Conservation (phyloP, 1,284 basidiomycete genomes). For the Melampsora larici-populina region DNA sequence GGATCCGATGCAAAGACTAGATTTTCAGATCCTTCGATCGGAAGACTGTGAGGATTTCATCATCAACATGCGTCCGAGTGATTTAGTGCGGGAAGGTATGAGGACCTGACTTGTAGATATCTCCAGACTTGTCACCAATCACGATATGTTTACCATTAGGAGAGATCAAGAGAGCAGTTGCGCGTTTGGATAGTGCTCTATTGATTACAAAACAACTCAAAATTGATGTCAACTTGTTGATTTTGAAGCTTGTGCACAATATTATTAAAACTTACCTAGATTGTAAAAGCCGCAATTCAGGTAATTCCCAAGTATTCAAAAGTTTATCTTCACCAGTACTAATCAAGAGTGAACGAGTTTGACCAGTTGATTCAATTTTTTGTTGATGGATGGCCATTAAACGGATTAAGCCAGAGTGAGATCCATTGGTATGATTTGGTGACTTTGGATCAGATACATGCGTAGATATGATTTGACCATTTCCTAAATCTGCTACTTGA, state of each 20-base stretch:
- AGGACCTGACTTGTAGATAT: conserved; percentile 31
- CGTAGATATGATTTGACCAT: not conserved
- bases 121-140: conserved; percentile 42
- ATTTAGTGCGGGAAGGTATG: not conserved
- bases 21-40: conserved; percentile 34
- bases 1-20: conserved; percentile 32
- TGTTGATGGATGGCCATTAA: conserved; percentile 34
- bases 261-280: conserved; percentile 21
- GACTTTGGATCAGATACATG: not conserved
- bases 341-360: conserved; percentile 5
- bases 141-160: conserved; percentile 41
- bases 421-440: not conserved
- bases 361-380: not conserved
- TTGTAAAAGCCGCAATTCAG: conserved; percentile 18
- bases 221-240: not conserved
- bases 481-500: not conserved
- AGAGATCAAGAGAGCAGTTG: conserved; percentile 34
- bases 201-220: not conserved
- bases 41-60: conserved; percentile 18
- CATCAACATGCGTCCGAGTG: too few relatives aligned
- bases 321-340: conserved; percentile 40
- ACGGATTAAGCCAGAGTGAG: conserved; percentile 27
- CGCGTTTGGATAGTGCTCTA: conserved; percentile 36
- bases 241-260: not conserved
- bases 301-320: conserved; percentile 37